phyloP scores from a whole-genome alignment of 257 asterid species.

The Misopates orontium region DNA sequence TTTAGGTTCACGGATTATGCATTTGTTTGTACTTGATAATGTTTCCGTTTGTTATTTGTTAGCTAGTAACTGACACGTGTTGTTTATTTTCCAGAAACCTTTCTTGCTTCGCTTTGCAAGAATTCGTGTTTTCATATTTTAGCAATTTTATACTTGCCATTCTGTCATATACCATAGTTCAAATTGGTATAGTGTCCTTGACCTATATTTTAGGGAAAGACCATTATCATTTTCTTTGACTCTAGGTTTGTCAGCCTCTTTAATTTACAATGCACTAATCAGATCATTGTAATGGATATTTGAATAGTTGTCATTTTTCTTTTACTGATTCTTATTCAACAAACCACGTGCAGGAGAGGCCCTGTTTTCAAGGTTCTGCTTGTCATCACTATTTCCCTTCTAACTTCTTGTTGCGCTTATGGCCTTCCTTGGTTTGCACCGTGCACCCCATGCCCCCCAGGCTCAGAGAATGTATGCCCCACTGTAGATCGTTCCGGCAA shows the following conservation, averaged over 20 bases:
- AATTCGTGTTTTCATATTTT: background rate
- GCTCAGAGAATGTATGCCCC: conserved; percentile 62
- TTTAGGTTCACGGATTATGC: conserved; percentile 2
- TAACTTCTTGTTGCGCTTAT: conserved; percentile 78
- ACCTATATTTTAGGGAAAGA: background rate
- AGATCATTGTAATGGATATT: background rate
- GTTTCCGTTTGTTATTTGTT: background rate
- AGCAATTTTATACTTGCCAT: background rate
- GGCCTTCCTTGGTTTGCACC: conserved; percentile 83
- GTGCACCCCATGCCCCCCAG: conserved; percentile 81
- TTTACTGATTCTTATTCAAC: conserved; percentile 25
- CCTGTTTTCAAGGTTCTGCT: conserved; percentile 72
- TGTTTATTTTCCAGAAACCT: background rate
- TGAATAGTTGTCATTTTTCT: background rate
- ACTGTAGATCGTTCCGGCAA: conserved; percentile 68
- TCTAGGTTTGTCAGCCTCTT: background rate
- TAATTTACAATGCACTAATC: background rate
- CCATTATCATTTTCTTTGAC: background rate
- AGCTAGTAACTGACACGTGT: background rate
- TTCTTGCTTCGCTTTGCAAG: background rate
- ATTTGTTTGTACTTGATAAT: background rate
- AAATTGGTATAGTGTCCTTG: background rate
- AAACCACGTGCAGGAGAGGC: conserved; percentile 67
- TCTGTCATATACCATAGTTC: background rate
- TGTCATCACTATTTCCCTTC: conserved; percentile 59